phyloP scores from a whole-genome alignment of 164 flowering plant species.

The Platanus orientalis region DNA sequence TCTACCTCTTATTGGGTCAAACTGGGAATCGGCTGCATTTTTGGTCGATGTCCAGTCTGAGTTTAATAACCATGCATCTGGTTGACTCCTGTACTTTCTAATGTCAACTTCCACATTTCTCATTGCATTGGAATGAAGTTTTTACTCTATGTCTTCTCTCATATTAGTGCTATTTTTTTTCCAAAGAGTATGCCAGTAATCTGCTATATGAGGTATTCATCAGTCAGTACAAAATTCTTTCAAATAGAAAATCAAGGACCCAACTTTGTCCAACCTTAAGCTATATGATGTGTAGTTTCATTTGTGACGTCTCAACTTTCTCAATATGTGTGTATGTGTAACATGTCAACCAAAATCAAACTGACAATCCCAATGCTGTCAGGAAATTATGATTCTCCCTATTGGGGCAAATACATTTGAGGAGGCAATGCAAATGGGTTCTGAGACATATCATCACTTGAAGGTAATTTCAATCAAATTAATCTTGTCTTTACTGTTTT shows the following conservation, averaged over 20 bases:
- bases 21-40: too few species aligned
- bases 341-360: not conserved
- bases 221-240: not conserved
- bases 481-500: slow-evolving; percentile 3
- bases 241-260: not conserved
- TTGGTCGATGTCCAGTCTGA: too few species aligned
- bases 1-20: too few species aligned
- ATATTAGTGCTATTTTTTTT: too few species aligned
- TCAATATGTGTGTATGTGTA: too few species aligned
- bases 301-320: not conserved
- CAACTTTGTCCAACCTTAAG: not conserved
- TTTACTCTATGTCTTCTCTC: too few species aligned
- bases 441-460: slow-evolving; percentile 94
- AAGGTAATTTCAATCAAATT: slow-evolving; percentile 50
- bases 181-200: too few species aligned
- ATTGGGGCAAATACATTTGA: slow-evolving; percentile 74
- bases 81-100: too few species aligned
- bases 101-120: too few species aligned
- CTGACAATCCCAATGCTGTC: slow-evolving; percentile 20
- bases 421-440: slow-evolving; percentile 92
- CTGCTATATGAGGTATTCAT: too few species aligned
- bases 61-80: too few species aligned
- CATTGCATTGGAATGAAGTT: too few species aligned
- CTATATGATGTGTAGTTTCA: not conserved
- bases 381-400: slow-evolving; percentile 96